A percentile compares a stretch with the other conserved stretches of the same genome.
Evolutionary conservation across 75 land plant species (phyloP).

Genomic region (Pinus albicaulis): DNA sequence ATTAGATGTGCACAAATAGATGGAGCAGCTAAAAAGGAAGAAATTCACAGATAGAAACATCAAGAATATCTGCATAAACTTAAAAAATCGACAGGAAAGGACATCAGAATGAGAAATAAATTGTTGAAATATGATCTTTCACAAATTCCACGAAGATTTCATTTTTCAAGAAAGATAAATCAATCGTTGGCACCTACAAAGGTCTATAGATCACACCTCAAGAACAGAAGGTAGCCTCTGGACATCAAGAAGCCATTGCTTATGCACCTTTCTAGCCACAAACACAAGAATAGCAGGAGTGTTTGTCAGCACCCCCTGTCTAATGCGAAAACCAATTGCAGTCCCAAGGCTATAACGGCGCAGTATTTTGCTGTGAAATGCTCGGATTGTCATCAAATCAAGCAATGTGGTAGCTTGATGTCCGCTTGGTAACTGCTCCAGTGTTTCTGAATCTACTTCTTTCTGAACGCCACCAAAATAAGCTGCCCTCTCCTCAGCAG

Average conservation of each 20-base stretch:
- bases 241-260: slow-evolving; percentile 13
- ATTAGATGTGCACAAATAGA: neutral
- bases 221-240: slow-evolving; percentile 33
- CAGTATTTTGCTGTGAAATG: slow-evolving; percentile 43
- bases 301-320: slow-evolving; percentile 32
- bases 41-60: neutral
- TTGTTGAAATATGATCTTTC: neutral
- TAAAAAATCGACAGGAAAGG: neutral
- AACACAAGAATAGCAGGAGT: slow-evolving; percentile 50
- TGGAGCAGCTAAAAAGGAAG: neutral
- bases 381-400: slow-evolving; percentile 47
- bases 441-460: slow-evolving; percentile 21
- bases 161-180: neutral
- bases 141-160: neutral
- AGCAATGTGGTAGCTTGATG: slow-evolving; percentile 48
- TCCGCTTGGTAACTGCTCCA: slow-evolving; percentile 15
- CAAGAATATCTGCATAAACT: neutral
- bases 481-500: slow-evolving; percentile 75
- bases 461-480: slow-evolving; percentile 46
- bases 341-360: slow-evolving; percentile 49
- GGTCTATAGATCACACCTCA: slow-evolving; percentile 3
- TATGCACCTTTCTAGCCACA: slow-evolving; percentile 29
- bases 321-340: slow-evolving; percentile 42
- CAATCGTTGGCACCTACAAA: neutral
- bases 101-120: neutral